Base-by-base conservation (phyloP, 2,329 filamentous ascomycete species). In the Trematosphaeria pertusa region DNA sequence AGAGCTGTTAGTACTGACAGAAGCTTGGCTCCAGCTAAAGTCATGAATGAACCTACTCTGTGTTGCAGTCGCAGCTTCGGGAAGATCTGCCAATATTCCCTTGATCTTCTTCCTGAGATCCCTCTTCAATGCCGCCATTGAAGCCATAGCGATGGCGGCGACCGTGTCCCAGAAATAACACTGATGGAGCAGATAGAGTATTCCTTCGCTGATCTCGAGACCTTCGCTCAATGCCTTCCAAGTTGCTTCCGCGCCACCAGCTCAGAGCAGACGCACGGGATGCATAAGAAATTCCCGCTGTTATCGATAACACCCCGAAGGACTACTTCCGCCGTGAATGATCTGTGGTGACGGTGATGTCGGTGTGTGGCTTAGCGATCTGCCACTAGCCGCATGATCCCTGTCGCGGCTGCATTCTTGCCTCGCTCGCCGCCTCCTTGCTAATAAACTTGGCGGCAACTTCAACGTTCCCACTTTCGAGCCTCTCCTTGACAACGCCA, bases 21-120 rank as follows among this genome's bases (percentile, higher is more conserved):
- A 15, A 10, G 11, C 12, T 15, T 31, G n/a, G 10, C n/a, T n/a
- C n/a, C 14, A 5, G n/a, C 4, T 32, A 8, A 19, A 3, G 10
- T 31, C 17, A n/a, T 8, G 5, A 11, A 33, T 24, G 24, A 6
- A 63, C 85, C 70, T 77, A 91, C 91, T 94, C 77, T 96, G 91
- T 33, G 73, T 69, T 43, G 74, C 69, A 43, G 91, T 77, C 11
- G 83, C 80, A 18, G 88, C 82, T n/a, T 80, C 74, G 1, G 85
- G 72, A 37, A 96, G 67, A 6, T 68, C 71, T 15, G 82, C 79
- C 15, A 96, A 79, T 22, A 79, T 79, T 54, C 81, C 75, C 66
- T 87, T 91, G 75, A 96, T 87, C 42, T 81, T 74, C 52, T 78
- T 79, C 46, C 92, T 82, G 51, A 96, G 77, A 60, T 89, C 86